A percentile compares a stretch with the other conserved stretches of the same genome.
phyloP scores from a whole-genome alignment of 352 stramenopile genomes.

The Lagenidium giganteum region DNA sequence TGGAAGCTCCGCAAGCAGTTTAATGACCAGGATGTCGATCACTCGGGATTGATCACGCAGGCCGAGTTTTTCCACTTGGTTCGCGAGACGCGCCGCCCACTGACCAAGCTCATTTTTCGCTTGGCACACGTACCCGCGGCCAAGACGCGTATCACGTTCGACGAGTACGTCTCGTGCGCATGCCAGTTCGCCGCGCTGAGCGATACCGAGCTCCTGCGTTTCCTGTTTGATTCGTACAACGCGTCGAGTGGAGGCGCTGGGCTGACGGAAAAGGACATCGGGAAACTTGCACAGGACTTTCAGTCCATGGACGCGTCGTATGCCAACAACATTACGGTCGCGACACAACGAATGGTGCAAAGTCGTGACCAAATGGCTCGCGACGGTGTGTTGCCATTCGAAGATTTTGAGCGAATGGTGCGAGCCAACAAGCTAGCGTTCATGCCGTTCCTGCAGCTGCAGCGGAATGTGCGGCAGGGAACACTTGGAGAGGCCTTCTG shows the following conservation, averaged over 20 bases:
- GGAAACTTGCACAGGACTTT: neutral
- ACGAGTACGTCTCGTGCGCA: slow-evolving; percentile 40
- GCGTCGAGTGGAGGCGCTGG: neutral
- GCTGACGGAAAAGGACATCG: neutral
- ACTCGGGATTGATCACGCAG: neutral
- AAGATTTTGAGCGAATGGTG: neutral
- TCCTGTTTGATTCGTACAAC: slow-evolving; percentile 51
- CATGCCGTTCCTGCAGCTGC: slow-evolving; percentile 44
- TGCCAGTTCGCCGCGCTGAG: slow-evolving; percentile 43
- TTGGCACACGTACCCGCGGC: neutral
- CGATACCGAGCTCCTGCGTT: slow-evolving; percentile 39
- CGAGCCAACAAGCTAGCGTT: slow-evolving; percentile 28
- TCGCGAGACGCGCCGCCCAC: neutral
- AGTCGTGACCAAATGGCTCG: no score
- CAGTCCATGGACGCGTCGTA: neutral
- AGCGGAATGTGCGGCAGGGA: slow-evolving; percentile 32
- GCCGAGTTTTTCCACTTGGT: slow-evolving; percentile 4
- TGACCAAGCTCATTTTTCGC: slow-evolving; percentile 2
- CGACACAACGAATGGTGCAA: no score
- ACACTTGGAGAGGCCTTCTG: slow-evolving; percentile 45
- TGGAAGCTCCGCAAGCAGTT: slow-evolving; percentile 16
- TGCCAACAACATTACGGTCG: neutral
- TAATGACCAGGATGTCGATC: slow-evolving; percentile 14
- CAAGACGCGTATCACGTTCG: slow-evolving; percentile 33
- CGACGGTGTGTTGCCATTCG: no score